Base-by-base conservation (phyloP, 768 basidiomycete genomes). In the Lactarius pseudohatsudake region DNA sequence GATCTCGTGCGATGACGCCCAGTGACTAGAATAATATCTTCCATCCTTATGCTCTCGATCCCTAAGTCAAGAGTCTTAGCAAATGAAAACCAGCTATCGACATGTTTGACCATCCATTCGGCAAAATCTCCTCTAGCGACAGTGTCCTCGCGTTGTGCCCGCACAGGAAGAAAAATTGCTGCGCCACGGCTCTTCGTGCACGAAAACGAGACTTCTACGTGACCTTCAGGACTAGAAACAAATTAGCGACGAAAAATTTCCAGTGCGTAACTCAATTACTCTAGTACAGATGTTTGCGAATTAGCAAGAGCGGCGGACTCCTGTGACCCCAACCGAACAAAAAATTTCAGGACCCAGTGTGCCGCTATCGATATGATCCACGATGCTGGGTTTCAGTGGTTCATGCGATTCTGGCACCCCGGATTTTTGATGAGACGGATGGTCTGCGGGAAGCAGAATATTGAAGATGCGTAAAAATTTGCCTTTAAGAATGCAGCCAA, bases 381-480 rank as follows among this genome's bases (percentile, higher is more conserved):
- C 43, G 13, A 47, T 2, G 2, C 18, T 32, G 15, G 16, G 43
- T 13, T 45, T 53, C 38, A 64, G 26, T 13, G 62, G 56, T 56
- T 53, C 34, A n/a, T 59, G 50, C n/a, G 45, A 26, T 43, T 55
- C 59, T 26, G 65, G 65, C 2, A 67, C 28, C 16, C 26, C 30
- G 41, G 43, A 60, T 28, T 40, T 18, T 7, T 36, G 18, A 34
- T 64, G 64, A 20, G 43, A 32, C 4, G 47, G 61, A 55, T 69
- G 43, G 18, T 61, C 4, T n/a, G 36, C 53, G 4, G 68, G 55
- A 22, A 57, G 43, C 2, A 67, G 53, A 32, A 43, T 47, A 53
- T 67, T 72, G 62, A 70, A 72, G 8, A 71, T 61, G 45, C 63
- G 63, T 16, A 66, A 64, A 38, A 72, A 72, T 30, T 45, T 28